These are phyloP conservation scores for Aspergillus asperescens DNA, from an alignment of 495 filamentous ascomycete species.

Conservation along the genomic window DNA sequence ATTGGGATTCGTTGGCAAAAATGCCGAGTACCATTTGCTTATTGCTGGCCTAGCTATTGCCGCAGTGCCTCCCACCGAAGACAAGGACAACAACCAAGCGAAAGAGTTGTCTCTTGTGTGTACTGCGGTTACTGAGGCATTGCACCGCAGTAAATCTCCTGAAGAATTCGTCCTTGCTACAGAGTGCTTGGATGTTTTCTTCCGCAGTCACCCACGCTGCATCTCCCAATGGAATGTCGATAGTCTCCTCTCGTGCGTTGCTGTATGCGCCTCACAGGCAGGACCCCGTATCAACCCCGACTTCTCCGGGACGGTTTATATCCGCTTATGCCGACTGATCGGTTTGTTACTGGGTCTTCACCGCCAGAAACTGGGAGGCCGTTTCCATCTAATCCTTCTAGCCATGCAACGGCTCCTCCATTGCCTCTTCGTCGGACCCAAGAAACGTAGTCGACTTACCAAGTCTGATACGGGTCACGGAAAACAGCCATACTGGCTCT, in stretches of 20 bases:
- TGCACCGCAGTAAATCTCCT: conserved; percentile 35
- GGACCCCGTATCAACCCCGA: conserved; percentile 33
- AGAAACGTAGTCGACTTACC: conserved; percentile 41
- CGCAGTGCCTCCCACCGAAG: conserved; percentile 30
- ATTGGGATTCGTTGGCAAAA: conserved; percentile 30
- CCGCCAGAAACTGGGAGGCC: conserved; percentile 61
- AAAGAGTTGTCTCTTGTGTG: conserved; percentile 36
- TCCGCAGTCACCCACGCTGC: conserved; percentile 48
- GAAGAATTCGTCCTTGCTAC: conserved; percentile 53
- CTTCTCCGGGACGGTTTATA: conserved; percentile 52
- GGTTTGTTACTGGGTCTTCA: conserved; percentile 52
- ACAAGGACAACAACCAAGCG: conserved; percentile 35
- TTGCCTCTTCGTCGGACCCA: conserved; percentile 55
- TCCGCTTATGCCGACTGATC: conserved; percentile 55
- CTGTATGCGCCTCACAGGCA: conserved; percentile 44
- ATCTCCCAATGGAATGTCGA: conserved; percentile 71
- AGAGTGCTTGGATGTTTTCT: conserved; percentile 51
- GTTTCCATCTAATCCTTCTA: conserved; percentile 63
- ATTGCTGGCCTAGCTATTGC: conserved; percentile 36
- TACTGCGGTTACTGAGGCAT: conserved; percentile 27
- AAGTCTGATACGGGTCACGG: conserved; percentile 17
- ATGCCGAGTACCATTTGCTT: conserved; percentile 31
- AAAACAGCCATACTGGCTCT: conserved; percentile 44
- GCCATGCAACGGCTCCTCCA: conserved; percentile 59
- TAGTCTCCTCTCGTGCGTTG: conserved; percentile 52